Evolutionary conservation across 1,284 basidiomycete genomes (phyloP), one percentile per base, ranked within the genome.

Genomic region (Inonotus hispidus): DNA sequence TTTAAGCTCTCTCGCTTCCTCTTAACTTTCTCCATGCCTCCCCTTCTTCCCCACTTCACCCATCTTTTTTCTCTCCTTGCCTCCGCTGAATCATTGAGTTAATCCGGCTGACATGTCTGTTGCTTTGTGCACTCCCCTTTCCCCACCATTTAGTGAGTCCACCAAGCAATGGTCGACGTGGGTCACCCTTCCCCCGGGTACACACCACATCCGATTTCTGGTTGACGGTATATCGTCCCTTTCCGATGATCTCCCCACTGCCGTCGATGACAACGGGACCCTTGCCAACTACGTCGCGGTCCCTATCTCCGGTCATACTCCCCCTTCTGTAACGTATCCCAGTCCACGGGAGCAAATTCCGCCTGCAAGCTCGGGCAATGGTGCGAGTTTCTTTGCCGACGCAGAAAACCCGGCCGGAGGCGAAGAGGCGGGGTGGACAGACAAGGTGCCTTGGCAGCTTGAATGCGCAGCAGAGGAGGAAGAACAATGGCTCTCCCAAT

Each of bases 151-250:
- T 56, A 75, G 74, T 58, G 65, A 74, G 43, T 68, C 69, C 32
- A 74, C 74, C 45, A 73, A 73, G 60, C 72, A 71, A 8, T 82
- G 78, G 73, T 74, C 71, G 39, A 73, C 77, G 13, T 79, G 75
- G 61, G 79, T 90, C 45, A 64, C 75, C 16, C 82, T 97, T 2
- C 84, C 87, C 13, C 94, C 95, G 0, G 97, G 96, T 23, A 95
- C 95, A 1, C 95, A 99, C 71, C 92, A 96, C 63, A 82, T 98
- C 71, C 94, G 95, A 66, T 99, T 98, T 78, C 85, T 98, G 66
- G 93, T 99, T 63, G 97, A 99, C 73, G 90, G 93, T 62, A 83
- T 88, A 56, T 95, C 90, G 88, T 85, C 88, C 62, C 77, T 87
- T 13, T 81, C 87, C 4, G 81, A 87, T 60, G 87, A 94, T 66